Base-by-base conservation (phyloP, 495 filamentous ascomycete genomes). In the Aeminium ludgeri region DNA sequence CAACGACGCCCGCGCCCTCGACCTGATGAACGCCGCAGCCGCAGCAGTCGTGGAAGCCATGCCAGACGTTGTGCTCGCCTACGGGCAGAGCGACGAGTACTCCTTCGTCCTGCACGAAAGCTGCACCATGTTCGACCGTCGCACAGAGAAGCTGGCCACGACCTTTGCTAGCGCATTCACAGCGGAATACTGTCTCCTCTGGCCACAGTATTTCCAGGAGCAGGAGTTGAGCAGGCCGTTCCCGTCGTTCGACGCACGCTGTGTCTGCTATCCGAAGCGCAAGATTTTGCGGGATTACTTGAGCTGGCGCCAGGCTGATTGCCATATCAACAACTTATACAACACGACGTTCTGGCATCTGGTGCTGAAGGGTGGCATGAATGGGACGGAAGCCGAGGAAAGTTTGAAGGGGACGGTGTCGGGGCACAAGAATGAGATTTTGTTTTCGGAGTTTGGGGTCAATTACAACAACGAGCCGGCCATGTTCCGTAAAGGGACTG, bases 391-490 rank as follows among this genome's bases (percentile, higher is more conserved):
- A 49, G 89, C 89, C 0, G 89, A 94, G 56, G 68, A 76, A 51
- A 70, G 69, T 37, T 65, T 96, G 20, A 74, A 91, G 77, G 86
- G 86, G 1, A 91, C 87, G 0, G 57, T 83, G 1, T 70, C 87
- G 0, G 65, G 73, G 2, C 84, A 94, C 49, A 97, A 97, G 64
- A 89, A 97, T 43, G 89, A 97, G 61, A 86, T 97, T 23, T 67
- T 97, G 2, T 97, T 89, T 58, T 82, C 78, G 8, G 69, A 69
- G 25, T 95, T 93, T 56, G 69, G 73, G 2, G 87, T 95, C 49
- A 97, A 97, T 55, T 97, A 97, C 63, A 96, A 96, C 60, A 85
- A 93, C 50, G 89, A 96, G 57, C 72, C 73, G 0, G 85, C 91
- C 34, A 84, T 89, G 2, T 93, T 76, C 57, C 89, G 78, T 60